A percentile compares a stretch with the other conserved stretches of the same genome.
Evolutionary conservation across 225 moss, liverwort and hornwort genomes (phyloP).

Genomic region (Rhytidiadelphus loreus): DNA sequence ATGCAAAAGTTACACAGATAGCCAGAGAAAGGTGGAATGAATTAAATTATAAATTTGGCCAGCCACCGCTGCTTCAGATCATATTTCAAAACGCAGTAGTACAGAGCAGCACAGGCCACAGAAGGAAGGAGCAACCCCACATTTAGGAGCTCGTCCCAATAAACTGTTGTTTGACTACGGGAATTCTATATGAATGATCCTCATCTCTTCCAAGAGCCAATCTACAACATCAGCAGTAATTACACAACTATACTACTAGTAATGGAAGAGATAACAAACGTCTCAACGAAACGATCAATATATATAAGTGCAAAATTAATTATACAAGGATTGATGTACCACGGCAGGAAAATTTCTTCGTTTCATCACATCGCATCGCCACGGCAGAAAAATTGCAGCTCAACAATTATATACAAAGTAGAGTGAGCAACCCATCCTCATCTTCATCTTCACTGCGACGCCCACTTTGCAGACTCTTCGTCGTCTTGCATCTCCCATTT

Average conservation of each 20-base stretch:
- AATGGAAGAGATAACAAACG: not conserved
- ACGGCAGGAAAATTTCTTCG: not conserved
- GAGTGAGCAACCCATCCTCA: not conserved
- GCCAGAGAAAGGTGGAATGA: not conserved
- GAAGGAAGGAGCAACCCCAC: not conserved
- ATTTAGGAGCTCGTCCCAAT: not conserved
- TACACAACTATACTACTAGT: not conserved
- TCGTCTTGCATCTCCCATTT: constrained; percentile 19
- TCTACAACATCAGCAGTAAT: not conserved
- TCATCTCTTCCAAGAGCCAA: not conserved
- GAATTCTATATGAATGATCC: not conserved
- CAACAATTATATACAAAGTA: not conserved
- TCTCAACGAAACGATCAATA: not conserved
- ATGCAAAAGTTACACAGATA: not conserved
- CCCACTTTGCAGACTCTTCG: not conserved
- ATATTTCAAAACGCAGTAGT: not conserved
- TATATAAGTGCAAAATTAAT: constrained; percentile 4
- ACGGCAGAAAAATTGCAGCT: not conserved
- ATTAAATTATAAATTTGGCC: not conserved
- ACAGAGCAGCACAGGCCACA: not conserved
- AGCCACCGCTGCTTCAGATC: not conserved
- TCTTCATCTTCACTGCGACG: constrained; percentile 1
- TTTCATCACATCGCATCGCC: not conserved
- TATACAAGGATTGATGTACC: not conserved
- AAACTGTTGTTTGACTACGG: not conserved